Base-by-base conservation (phyloP, 139 green algal species). In the Micractinium conductrix region DNA sequence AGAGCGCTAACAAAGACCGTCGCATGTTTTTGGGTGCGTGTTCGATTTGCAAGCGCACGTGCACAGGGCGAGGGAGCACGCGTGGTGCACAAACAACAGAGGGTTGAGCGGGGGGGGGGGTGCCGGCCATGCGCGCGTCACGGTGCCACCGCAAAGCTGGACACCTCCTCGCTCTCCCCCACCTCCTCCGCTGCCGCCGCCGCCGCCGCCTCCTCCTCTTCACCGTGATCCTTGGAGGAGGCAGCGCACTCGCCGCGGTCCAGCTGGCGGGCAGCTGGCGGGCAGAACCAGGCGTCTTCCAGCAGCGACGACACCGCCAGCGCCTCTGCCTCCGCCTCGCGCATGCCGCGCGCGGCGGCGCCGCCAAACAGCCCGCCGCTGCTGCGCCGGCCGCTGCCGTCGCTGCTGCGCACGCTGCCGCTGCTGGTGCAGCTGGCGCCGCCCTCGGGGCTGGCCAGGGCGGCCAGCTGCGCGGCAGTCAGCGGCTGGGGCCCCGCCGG, bases 261-360 rank as follows among this genome's bases (percentile, higher is more conserved):
- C 60, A 84, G 62, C 62, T 45, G 62, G 12, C 62, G 33, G 4
- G 45, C 76, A 21, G 55, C 43, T 21, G 42, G 10, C n/a, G 38
- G 55, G 42, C 30, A 30, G 62, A 83, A 71, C 80, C 80, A 85
- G 2, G 33, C 50, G 2, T 85, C 50, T 30, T 85, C 69, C 70
- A 85, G 38, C 69, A 85, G 40, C 26, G 55, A 19, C 33, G 40
- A 70, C 16, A 60, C 70, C 1, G 44, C 44, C 30, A 70, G 50
- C 19, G 80, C 80, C 70, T 72, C 50, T 0, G 72, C 67, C 22
- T 50, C 50, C 1, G 42, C 65, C 26, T 53, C 70, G 9, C 45
- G 70, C 70, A 78, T 38, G 10, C 35, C 38, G 45, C 48, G 42
- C 38, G 35, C 53, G 26, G 53, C 53, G 8, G 38, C 30, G 24